Percentiles rank a stretch among this genome's conserved stretches.
phyloP scores from a whole-genome alignment of 495 filamentous ascomycete genomes.

The Chaetomium fimeti region DNA sequence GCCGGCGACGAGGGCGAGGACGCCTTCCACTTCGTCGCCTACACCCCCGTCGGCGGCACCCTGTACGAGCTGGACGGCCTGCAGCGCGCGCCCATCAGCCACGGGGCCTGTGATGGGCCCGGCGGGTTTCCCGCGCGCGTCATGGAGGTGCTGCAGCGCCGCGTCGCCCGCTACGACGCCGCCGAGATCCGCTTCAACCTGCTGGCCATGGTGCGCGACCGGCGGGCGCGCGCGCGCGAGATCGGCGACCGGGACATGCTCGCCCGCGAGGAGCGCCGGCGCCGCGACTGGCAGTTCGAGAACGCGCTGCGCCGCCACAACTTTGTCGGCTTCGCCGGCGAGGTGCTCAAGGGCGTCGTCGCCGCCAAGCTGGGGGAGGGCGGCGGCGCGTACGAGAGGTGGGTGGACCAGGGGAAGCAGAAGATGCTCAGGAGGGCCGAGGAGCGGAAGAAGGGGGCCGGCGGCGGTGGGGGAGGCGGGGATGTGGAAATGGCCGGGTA shows the following conservation, averaged over 20 bases:
- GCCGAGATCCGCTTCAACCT: conserved; percentile 94
- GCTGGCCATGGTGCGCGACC: conserved; percentile 84
- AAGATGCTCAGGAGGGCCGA: conserved; percentile 69
- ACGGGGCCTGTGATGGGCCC: conserved; percentile 63
- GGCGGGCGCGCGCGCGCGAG: conserved; percentile 70
- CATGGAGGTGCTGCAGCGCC: conserved; percentile 78
- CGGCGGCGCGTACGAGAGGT: conserved; percentile 66
- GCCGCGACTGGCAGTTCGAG: conserved; percentile 89
- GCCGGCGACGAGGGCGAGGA: conserved; percentile 65
- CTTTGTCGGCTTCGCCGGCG: conserved; percentile 92
- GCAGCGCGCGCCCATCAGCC: conserved; percentile 85
- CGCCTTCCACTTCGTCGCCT: conserved; percentile 97
- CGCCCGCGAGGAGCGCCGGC: conserved; percentile 77
- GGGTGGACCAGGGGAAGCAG: conserved; percentile 73
- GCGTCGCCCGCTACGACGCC: conserved; percentile 81
- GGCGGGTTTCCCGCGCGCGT: conserved; percentile 77
- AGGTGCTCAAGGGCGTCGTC: conserved; percentile 84
- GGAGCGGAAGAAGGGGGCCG: conserved; percentile 37
- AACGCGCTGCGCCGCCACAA: conserved; percentile 91
- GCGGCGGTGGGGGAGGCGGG: conserved; percentile 37
- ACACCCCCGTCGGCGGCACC: conserved; percentile 71
- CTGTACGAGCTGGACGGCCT: conserved; percentile 96
- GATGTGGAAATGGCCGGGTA: conserved; percentile 49
- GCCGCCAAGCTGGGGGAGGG: conserved; percentile 63
- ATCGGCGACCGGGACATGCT: conserved; percentile 79